Conservation (phyloP, 306 rosid species). For the Ormosia emarginata region DNA sequence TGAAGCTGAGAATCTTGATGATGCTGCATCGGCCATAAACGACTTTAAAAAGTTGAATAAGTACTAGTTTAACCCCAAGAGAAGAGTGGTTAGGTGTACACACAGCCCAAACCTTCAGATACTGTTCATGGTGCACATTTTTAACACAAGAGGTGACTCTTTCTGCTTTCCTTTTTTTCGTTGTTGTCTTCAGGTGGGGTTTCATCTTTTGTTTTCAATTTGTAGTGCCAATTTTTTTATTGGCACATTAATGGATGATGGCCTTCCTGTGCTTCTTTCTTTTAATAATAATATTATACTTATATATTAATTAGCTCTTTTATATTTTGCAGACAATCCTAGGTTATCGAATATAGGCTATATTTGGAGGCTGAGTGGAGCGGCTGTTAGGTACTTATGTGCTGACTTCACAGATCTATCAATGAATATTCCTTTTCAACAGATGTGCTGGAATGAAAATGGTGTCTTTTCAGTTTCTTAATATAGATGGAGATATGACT, state of each 20-base stretch:
- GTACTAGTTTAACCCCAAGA: background rate
- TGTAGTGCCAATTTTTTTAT: background rate
- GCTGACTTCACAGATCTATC: slow-evolving; percentile 42
- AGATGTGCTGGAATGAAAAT: slow-evolving; percentile 16
- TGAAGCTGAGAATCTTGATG: slow-evolving; percentile 98
- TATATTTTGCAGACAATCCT: slow-evolving; percentile 21
- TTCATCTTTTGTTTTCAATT: slow-evolving; percentile 7
- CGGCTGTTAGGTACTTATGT: slow-evolving; percentile 17
- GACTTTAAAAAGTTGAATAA: slow-evolving; percentile 35
- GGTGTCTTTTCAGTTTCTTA: slow-evolving; percentile 37
- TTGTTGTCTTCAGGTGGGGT: slow-evolving; percentile 45
- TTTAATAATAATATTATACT: background rate
- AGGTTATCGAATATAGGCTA: slow-evolving; percentile 25
- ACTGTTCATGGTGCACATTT: background rate
- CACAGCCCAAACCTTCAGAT: slow-evolving; percentile 11
- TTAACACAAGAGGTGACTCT: slow-evolving; percentile 19
- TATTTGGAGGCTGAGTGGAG: slow-evolving; percentile 19
- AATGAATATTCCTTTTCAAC: slow-evolving; percentile 39
- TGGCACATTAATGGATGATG: slow-evolving; percentile 13
- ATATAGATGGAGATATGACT: slow-evolving; percentile 19
- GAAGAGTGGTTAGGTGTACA: background rate
- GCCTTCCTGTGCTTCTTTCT: background rate
- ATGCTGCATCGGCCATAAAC: slow-evolving; percentile 98
- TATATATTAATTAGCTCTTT: background rate
- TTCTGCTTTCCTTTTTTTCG: slow-evolving; percentile 19